phyloP scores from a whole-genome alignment of 345 rosid genomes.

The Eucalyptus fibrosa region DNA sequence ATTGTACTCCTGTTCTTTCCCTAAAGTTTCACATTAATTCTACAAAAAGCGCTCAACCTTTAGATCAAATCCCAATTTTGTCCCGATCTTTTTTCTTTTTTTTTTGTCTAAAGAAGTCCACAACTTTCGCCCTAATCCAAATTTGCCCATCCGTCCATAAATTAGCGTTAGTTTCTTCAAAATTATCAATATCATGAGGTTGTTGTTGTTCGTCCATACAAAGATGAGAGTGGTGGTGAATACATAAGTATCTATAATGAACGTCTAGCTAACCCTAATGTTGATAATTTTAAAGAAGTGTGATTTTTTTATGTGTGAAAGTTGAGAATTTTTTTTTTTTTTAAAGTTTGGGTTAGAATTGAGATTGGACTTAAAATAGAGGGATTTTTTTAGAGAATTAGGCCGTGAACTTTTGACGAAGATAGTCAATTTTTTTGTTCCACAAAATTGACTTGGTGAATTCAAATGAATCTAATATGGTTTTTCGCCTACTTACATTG shows the following conservation, averaged over 20 bases:
- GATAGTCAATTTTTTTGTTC: not conserved
- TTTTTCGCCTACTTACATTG: not conserved
- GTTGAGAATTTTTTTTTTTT: not conserved
- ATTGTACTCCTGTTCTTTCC: not conserved
- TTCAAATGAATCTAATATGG: not conserved
- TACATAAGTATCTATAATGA: not conserved
- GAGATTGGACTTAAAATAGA: not conserved
- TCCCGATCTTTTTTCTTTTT: accelerated
- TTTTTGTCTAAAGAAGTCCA: not conserved
- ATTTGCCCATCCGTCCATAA: not conserved
- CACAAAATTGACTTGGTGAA: not conserved
- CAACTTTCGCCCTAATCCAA: not conserved
- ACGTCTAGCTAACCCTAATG: too few species aligned
- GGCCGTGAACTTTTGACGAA: not conserved
- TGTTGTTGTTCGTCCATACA: not conserved
- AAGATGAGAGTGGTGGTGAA: not conserved
- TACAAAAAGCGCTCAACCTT: not conserved
- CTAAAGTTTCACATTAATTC: not conserved
- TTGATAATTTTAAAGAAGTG: not conserved
- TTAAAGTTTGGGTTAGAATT: not conserved
- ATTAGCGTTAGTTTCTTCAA: not conserved
- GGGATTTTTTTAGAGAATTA: not conserved
- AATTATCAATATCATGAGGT: not conserved
- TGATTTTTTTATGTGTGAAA: not conserved
- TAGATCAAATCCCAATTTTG: not conserved